These are phyloP conservation scores for Ophiocordyceps camponoti-rufipedis DNA, from an alignment of 2,329 filamentous ascomycete species.

Conservation along the genomic window DNA sequence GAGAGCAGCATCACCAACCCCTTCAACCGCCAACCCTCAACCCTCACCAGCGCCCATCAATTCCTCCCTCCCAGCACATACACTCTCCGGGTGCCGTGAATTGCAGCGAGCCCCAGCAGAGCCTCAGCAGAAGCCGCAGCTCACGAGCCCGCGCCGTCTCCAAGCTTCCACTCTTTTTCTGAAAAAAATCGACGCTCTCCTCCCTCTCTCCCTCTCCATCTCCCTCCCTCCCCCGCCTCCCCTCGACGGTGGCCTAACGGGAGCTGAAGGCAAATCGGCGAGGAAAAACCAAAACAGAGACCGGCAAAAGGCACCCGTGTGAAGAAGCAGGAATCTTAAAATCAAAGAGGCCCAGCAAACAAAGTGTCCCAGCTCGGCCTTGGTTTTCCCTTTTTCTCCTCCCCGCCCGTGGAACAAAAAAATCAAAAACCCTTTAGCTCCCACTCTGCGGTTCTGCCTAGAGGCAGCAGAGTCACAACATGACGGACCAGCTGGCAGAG, in stretches of 20 bases:
- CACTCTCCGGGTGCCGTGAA: background rate
- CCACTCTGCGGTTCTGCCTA: background rate
- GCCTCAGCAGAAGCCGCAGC: too few relatives aligned
- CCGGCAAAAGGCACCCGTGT: background rate
- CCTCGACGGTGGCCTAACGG: background rate
- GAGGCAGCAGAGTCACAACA: constrained; percentile 8
- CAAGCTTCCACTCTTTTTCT: too few relatives aligned
- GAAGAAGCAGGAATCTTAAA: background rate
- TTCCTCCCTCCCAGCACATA: constrained; percentile 4
- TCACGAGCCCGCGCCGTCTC: too few relatives aligned
- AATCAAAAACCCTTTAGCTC: background rate
- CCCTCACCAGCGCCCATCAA: constrained; percentile 1
- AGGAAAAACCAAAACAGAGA: background rate
- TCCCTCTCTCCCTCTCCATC: background rate
- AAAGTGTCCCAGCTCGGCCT: background rate
- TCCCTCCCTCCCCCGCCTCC: background rate
- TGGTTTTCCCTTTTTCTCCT: background rate
- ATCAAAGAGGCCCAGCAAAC: background rate
- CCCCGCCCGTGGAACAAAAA: background rate
- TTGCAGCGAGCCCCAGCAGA: too few relatives aligned
- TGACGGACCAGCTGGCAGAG: constrained; percentile 27
- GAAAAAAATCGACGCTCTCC: background rate
- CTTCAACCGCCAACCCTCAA: background rate
- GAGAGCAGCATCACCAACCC: background rate
- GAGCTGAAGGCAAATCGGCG: background rate